Evolutionary conservation across 163 green algal species (phyloP), one percentile per base, ranked within the genome.

Genomic region (Dunaliella salina): DNA sequence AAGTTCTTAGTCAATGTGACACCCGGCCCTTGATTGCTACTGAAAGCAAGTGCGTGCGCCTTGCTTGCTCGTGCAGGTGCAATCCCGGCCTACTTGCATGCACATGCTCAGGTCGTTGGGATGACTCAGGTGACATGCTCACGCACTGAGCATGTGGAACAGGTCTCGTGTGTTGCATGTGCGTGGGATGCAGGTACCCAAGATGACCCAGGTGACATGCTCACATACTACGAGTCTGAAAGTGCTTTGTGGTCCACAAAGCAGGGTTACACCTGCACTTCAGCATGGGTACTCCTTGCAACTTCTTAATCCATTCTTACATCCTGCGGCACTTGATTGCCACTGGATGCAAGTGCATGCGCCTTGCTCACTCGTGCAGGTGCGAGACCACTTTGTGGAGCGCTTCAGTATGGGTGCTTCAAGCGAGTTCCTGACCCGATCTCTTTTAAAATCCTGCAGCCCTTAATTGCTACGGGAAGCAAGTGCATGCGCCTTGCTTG

Each of bases 371-470:
- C 63, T 17, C 32, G 1, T 85, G 57, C 83, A 94, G 90, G 87
- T 94, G 26, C 89, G 89, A n/a, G 88, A 87, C 0, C 84, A 86
- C 34, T 94, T 94, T 88, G 88, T 94, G 26, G 96, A 99, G 91
- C 93, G 95, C 34, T 98, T 98, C 90, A 89, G 86, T 79, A 97
- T 98, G 93, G 96, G 96, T 11, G 94, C 95, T 0, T 96, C 96
- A 13, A n/a, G n/a, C n/a, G n/a, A n/a, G n/a, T n/a, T n/a, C n/a
- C n/a, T 78, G 22, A 78, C 22, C 63, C 22, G 22, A 78, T 24
- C 24, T 20, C n/a, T 80, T 80, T 80, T 4, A 32, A 80, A 80
- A 80, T n/a, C 69, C 69, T n/a, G 8, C 69, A n/a, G n/a, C 40
- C 40, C 40, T 50, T 80, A 11, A 33, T 33, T 80, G 69, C 29